These are phyloP conservation scores for Trichosporon sp. DNA, from an alignment of 1,284 basidiomycete genomes.

Conservation along the genomic window DNA sequence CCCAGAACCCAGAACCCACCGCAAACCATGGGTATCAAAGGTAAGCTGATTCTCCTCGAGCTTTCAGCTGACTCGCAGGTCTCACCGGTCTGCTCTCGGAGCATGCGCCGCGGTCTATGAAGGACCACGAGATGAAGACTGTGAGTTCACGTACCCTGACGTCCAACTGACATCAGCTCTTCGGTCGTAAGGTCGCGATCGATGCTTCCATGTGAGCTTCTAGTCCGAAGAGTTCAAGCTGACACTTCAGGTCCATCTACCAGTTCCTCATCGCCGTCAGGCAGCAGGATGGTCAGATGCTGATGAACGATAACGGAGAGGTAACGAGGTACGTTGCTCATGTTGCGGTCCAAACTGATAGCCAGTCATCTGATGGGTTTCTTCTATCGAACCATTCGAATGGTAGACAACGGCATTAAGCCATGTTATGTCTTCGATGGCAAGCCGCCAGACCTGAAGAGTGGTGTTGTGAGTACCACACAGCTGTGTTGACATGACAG, in stretches of 20 bases:
- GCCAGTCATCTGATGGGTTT: slow-evolving; percentile 92
- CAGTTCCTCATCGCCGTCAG: slow-evolving; percentile 98
- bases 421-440: slow-evolving; percentile 99
- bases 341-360: slow-evolving; percentile 11
- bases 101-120: slow-evolving; percentile 83
- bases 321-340: slow-evolving; percentile 69
- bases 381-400: slow-evolving; percentile 95
- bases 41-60: slow-evolving; percentile 25
- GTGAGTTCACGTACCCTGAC: slow-evolving; percentile 34
- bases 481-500: too few relatives aligned
- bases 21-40: slow-evolving; percentile 51
- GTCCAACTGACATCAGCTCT: slow-evolving; percentile 60
- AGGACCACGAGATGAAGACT: slow-evolving; percentile 93
- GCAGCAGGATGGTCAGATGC: slow-evolving; percentile 92
- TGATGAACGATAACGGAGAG: slow-evolving; percentile 95
- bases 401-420: slow-evolving; percentile 99
- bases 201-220: slow-evolving; percentile 86
- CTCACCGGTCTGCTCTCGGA: slow-evolving; percentile 86
- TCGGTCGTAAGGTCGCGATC: slow-evolving; percentile 97
- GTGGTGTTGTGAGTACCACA: slow-evolving; percentile 76
- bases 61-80: slow-evolving; percentile 57
- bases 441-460: slow-evolving; percentile 95
- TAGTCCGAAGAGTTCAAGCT: slow-evolving; percentile 20
- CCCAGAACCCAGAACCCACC: neutral
- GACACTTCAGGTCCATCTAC: slow-evolving; percentile 57